Base-by-base conservation (phyloP, 305 asterid species). In the Fraxinus sp. region DNA sequence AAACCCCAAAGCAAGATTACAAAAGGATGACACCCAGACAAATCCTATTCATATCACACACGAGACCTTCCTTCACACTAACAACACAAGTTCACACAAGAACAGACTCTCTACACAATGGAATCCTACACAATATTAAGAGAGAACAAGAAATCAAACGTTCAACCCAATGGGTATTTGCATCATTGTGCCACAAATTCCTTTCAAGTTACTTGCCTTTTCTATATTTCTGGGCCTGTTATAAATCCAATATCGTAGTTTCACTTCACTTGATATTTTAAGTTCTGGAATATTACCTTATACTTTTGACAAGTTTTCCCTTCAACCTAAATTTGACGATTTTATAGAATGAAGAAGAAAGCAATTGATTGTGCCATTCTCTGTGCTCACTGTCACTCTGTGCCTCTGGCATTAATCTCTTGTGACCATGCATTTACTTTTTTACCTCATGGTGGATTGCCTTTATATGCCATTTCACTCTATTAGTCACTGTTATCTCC, bases 301-400 rank as follows among this genome's bases (percentile, higher is more conserved):
- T 46, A 41, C 35, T 77, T 79, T 75, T 70, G 77, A 22, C 68
- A 77, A 71, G 37, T 66, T 75, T 77, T 2, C 70, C 2, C 70
- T 83, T 30, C 57, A 74, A 74, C 59, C 77, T 57, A 83, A 59
- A 57, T 37, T n/a, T 20, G 33, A 20, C 68, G 43, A 46, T 39
- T 66, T 77, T 80, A 6, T 39, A 72, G n/a, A 68, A n/a, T 13
- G 49, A 18, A 72, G 68, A 49, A 14, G n/a, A n/a, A n/a, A 49
- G 59, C 18, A 49, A 49, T 49, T 49, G 57, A 5, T n/a, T n/a
- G 57, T 5, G 16, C 55, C 46, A 41, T 43, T 43, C n/a, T 37
- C 8, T 8, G 57, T 37, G 57, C 37, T 6, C 18, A 75, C 30
- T 5, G 39, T 37, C 55, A 11, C 1, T 49, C 7, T 13, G 20